Base-by-base conservation (phyloP, 805 yeast species). In the Cyberlindnera mississippiensis region DNA sequence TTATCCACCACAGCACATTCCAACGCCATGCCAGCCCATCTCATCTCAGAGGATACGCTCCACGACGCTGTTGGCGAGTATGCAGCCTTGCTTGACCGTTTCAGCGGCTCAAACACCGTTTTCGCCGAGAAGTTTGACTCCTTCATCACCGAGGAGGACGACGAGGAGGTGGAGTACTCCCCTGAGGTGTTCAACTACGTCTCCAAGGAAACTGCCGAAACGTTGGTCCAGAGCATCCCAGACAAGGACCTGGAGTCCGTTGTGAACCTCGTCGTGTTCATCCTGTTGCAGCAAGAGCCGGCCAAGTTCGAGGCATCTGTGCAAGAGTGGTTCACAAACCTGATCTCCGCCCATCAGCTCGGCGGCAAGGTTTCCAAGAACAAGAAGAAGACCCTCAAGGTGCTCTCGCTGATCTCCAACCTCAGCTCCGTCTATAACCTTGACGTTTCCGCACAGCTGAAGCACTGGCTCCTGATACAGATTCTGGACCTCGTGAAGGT, bases 31-130 rank as follows among this genome's bases (percentile, higher is more conserved):
- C 44, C 48, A 34, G 40, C 45, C 17, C 38, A 41, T 38, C 28
- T 45, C 31, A 34, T 41, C 67, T 74, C 42, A 31, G 73, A 72
- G 47, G 72, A 71, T 3, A 67, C 73, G 36, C 36, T 61, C 4
- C 47, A 58, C 35, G 75, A 68, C 45, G 42, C 59, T 4, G 57
- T 58, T 40, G 24, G 56, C 48, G 59, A 53, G 28, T 63, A 60
- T 38, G 63, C 69, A 19, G 38, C 55, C 13, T 45, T 59, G 15
- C 46, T 67, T 15, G 58, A 55, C 35, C 52, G 61, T 19, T 55
- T 54, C 53, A 35, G 42, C 35, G 40, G 39, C 18, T 41, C 46
- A 6, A 33, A 39, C 7, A 39, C 27, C 39, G 11, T 44, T 24
- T 53, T 42, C 27, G 46, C 35, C 16, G 51, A 39, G 19, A 50